Base-by-base conservation (phyloP, 2,329 filamentous ascomycete species). In the Aspergillus neotritici region DNA sequence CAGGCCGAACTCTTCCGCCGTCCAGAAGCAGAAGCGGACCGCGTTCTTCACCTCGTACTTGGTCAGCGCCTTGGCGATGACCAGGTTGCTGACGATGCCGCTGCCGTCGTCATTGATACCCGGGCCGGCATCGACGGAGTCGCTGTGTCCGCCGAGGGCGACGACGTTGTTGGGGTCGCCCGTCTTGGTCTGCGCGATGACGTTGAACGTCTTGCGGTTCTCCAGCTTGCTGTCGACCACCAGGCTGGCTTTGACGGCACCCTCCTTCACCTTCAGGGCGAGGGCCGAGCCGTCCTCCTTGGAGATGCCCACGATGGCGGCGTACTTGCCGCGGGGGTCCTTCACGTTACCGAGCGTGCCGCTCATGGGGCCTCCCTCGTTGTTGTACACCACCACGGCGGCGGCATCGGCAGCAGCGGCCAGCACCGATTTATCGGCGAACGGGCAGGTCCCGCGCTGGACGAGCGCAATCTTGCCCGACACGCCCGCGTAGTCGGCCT, bases 31-130 rank as follows among this genome's bases (percentile, higher is more conserved):
- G 28, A 88, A 87, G 61, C 84, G 84, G 11, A 76, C 77, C 2
- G 72, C 77, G 64, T 90, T 86, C 50, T 79, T 86, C 30, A 86
- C 80, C 40, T 82, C 78, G 71, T 86, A 91, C 40, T 87, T 74
- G 74, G 79, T 52, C 72, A 90, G 47, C 71, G 75, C 73, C 17
- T 74, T 72, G 8, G 80, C 80, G 25, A 81, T 69, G 40, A 79
- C 78, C 7, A 84, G 69, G 39, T 82, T 69, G 16, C 73, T 74
- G 48, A 81, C 74, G 29, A 76, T 80, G 43, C 85, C 85, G 3
- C 81, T 83, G 36, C 85, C 85, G 56, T 89, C 83, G 54, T 89
- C 85, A 62, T 89, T 89, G 72, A 89, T 87, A 14, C 85, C 85
- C 2, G 80, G 80, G 0, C 80, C 80, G 3, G 71, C 74, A 21